These are phyloP conservation scores for Cryphonectria radicalis DNA, from an alignment of 2,329 filamentous ascomycete genomes.

Conservation along the genomic window DNA sequence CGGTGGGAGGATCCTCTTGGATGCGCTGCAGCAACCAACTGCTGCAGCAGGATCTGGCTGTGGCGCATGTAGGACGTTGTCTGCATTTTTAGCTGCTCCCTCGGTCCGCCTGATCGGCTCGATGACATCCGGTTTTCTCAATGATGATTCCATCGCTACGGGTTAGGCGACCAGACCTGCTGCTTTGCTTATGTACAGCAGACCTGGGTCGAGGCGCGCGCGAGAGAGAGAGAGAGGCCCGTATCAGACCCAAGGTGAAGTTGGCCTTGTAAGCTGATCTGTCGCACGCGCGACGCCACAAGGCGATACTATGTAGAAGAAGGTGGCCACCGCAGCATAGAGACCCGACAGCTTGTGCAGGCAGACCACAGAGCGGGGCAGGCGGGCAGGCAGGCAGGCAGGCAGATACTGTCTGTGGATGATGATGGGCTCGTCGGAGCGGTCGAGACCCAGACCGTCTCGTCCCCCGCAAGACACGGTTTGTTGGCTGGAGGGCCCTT, in stretches of 20 bases:
- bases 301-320: background rate
- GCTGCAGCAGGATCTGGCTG: background rate
- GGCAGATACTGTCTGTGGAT: background rate
- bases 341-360: too few species aligned
- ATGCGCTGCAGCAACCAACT: background rate
- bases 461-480: slow-evolving; percentile 7
- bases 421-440: background rate
- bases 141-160: background rate
- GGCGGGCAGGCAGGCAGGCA: background rate
- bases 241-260: background rate
- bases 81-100: background rate
- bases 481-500: background rate
- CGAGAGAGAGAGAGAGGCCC: background rate
- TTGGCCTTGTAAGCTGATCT: slow-evolving; percentile 5
- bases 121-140: background rate
- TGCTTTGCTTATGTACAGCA: background rate
- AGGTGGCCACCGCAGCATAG: background rate
- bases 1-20: background rate
- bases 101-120: background rate
- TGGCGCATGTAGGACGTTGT: background rate
- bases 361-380: background rate
- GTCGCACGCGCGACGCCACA: background rate
- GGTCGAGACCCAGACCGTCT: slow-evolving; percentile 4
- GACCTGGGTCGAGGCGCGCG: background rate
- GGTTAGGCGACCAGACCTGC: background rate